Evolutionary conservation across 495 filamentous ascomycete genomes (phyloP), one percentile per base, ranked within the genome.

Genomic region (Hyaloscypha bicolor): DNA sequence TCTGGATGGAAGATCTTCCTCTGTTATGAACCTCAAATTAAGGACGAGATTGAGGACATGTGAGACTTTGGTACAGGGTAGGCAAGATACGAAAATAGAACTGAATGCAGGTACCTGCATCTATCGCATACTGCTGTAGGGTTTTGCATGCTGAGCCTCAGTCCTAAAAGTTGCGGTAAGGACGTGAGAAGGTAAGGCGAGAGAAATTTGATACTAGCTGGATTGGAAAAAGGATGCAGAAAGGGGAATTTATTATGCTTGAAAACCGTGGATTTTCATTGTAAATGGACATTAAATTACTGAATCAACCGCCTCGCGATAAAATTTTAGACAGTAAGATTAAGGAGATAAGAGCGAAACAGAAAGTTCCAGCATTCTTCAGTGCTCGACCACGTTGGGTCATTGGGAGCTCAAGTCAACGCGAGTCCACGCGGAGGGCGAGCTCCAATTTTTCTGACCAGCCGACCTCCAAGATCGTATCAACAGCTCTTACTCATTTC

Each of bases 301-400:
- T 19, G 42, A 48, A 48, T 16, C 9, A 48, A 48, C 16, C 42
- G 42, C 42, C 16, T 6, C 42, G 16, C 42, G 42, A 48, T 48
- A 4, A 48, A 16, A 48, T 48, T 48, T 4, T 12, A 48, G 42
- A 48, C 42, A 48, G 22, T 22, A 5, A 30, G 55, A 33, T 33
- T 6, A 57, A 33, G 11, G 19, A 60, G n/a, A 60, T 60, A 60
- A 60, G 57, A 60, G 57, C 57, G 57, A 60, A 60, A 60, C 57
- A 60, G 57, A 60, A 60, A 60, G 57, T 60, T 35, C 57, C 57
- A 37, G 57, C 57, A 14, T 60, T 60, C 57, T 60, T 60, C 30
- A 60, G 12, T 60, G 57, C 57, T 60, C 57, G 57, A 37, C 57
- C 57, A 14, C 30, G 6, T 14, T 6, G 9, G 57, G 30, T 60